phyloP scores from a whole-genome alignment of 495 filamentous ascomycete species.

The Penicillium lividum region DNA sequence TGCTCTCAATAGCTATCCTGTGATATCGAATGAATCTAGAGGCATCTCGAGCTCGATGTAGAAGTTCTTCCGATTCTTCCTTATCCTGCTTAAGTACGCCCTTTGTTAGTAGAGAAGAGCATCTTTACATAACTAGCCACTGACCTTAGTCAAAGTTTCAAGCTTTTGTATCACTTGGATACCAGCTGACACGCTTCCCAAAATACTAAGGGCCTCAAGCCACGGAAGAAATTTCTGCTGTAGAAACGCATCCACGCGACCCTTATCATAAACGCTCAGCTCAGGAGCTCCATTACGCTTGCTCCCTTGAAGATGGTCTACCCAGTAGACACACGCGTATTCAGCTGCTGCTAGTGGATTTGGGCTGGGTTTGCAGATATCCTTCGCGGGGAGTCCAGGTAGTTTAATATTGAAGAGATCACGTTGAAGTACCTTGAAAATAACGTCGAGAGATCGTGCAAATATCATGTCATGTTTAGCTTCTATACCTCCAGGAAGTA shows the following conservation, averaged over 20 bases:
- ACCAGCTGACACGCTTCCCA: slow-evolving; percentile 25
- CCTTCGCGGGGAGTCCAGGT: too few relatives aligned
- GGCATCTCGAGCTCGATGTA: slow-evolving; percentile 29
- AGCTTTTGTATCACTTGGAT: slow-evolving; percentile 19
- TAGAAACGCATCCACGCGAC: slow-evolving; percentile 6
- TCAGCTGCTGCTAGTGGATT: slow-evolving; percentile 1
- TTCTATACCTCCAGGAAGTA: too few relatives aligned
- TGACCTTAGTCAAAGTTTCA: slow-evolving; percentile 10
- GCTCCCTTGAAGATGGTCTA: background rate
- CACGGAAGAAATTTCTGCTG: slow-evolving; percentile 29
- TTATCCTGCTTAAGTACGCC: slow-evolving; percentile 5
- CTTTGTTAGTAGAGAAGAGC: slow-evolving; percentile 4
- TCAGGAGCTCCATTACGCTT: background rate
- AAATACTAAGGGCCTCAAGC: slow-evolving; percentile 38
- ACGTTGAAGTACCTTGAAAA: too few relatives aligned
- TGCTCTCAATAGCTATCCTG: slow-evolving; percentile 26
- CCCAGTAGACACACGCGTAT: slow-evolving; percentile 3
- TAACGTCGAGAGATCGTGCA: too few relatives aligned
- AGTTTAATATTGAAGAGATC: too few relatives aligned
- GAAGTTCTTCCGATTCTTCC: slow-evolving; percentile 8
- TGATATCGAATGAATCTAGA: slow-evolving; percentile 28
- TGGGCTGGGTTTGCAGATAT: background rate
- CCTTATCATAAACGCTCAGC: background rate
- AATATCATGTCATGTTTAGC: too few relatives aligned
- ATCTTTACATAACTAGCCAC: background rate